Evolutionary conservation across 768 basidiomycete species (phyloP), one percentile per base, ranked within the genome.

Genomic region (Termitomyces heimii): DNA sequence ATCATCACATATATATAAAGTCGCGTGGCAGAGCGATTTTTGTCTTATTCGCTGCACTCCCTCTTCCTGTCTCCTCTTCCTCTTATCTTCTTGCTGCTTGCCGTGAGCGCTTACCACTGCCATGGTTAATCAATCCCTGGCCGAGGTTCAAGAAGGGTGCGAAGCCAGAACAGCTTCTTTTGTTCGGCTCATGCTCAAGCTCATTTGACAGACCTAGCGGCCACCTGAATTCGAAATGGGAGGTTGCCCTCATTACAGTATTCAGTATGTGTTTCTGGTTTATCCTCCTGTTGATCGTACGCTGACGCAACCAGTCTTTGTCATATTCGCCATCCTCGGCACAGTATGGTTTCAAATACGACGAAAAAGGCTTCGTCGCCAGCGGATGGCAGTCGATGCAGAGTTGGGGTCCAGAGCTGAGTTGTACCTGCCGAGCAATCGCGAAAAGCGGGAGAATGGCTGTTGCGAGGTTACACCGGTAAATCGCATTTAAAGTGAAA

Each of bases 181-280:
- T 12, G 31, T 8, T 5, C 29, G 31, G 43, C 26, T 39, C 29
- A 22, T 54, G 34, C 24, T 37, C 13, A 51, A 48, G 10, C 34
- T 50, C 52, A 40, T 37, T 29, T 45, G 42, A 50, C 40, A 76
- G 75, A 52, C 66, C 71, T 13, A 60, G 60, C 31, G 69, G 68
- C 1, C 73, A 74, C 59, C 63, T 75, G 22, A 68, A 71, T 5
- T 45, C 63, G n/a, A 64, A 69, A 44, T 75, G 74, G 74, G 74
- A 77, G 59, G 67, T 71, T 18, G 74, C 70, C 10, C 62, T 77
- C 28, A 63, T 73, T 34, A 66, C 67, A 10, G 60, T 73, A 12
- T 69, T 73, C 52, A 52, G 75, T 75, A 50, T 58, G 73, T 67
- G 73, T 67, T 51, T 26, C 24, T 12, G n/a, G 24, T 28, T 29